Evolutionary conservation across 2,329 filamentous ascomycete genomes (phyloP).

Genomic region (Paracoccidioides lutzii): DNA sequence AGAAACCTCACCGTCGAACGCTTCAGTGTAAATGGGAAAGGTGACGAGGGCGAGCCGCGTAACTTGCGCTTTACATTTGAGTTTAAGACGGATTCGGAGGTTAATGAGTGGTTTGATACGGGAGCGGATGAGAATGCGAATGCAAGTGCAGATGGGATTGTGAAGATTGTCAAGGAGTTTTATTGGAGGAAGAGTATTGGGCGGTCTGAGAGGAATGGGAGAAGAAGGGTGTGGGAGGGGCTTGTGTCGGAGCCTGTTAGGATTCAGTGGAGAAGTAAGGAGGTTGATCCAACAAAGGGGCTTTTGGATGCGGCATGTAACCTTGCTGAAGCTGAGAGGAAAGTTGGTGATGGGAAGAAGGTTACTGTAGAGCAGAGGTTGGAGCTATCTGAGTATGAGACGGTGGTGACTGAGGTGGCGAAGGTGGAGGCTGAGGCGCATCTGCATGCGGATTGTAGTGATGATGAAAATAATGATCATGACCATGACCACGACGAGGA

Average conservation of each 20-base stretch:
- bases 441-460: conserved; percentile 5
- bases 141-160: too few relatives aligned
- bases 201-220: conserved; percentile 26
- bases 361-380: conserved; percentile 38
- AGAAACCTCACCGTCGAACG: conserved; percentile 58
- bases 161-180: conserved; percentile 75
- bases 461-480: conserved; percentile 23
- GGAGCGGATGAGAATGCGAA: conserved; percentile 31
- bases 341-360: conserved; percentile 27
- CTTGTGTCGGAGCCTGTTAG: conserved; percentile 79
- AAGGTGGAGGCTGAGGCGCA: conserved; percentile 19
- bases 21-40: conserved; percentile 55
- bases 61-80: conserved; percentile 65
- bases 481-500: conserved; percentile 30
- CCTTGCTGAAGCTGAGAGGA: conserved; percentile 52
- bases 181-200: conserved; percentile 56
- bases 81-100: conserved; percentile 42
- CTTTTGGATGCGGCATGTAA: conserved; percentile 60
- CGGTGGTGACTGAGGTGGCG: conserved; percentile 39
- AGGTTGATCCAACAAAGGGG: conserved; percentile 71
- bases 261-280: conserved; percentile 82
- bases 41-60: conserved; percentile 57
- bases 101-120: conserved; percentile 67
- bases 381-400: conserved; percentile 39
- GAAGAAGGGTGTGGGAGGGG: conserved; percentile 52